Evolutionary conservation across 2,329 filamentous ascomycete genomes (phyloP).

Genomic region (Aspergillus pseudotamarii): DNA sequence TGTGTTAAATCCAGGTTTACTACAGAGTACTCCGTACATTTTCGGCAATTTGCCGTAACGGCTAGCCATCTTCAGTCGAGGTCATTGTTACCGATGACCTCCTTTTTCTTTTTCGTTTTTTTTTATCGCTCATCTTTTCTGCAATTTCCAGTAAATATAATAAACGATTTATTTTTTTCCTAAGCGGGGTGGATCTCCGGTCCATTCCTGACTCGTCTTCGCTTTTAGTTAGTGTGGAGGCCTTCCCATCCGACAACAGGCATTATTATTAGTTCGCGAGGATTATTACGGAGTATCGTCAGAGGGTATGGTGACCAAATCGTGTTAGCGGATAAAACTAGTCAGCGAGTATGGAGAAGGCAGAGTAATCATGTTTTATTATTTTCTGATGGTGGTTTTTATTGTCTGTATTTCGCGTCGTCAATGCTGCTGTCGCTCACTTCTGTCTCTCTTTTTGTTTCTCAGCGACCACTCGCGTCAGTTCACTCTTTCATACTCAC

Average conservation of each 20-base stretch:
- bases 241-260: neutral
- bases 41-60: slow-evolving; percentile 12
- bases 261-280: slow-evolving; percentile 9
- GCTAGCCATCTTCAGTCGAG: slow-evolving; percentile 11
- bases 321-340: slow-evolving; percentile 1
- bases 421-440: neutral
- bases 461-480: slow-evolving; percentile 22
- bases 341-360: slow-evolving; percentile 3
- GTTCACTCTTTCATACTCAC: slow-evolving; percentile 17
- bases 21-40: slow-evolving; percentile 3
- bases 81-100: slow-evolving; percentile 1
- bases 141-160: slow-evolving; percentile 6
- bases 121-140: neutral
- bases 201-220: slow-evolving; percentile 18
- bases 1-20: slow-evolving; percentile 10
- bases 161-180: slow-evolving; percentile 17
- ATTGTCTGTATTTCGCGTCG: slow-evolving; percentile 9
- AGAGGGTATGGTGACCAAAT: slow-evolving; percentile 2
- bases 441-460: slow-evolving; percentile 1
- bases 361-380: slow-evolving; percentile 10
- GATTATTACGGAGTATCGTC: slow-evolving; percentile 4
- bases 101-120: slow-evolving; percentile 3
- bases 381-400: slow-evolving; percentile 2
- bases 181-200: slow-evolving; percentile 19
- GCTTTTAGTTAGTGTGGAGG: slow-evolving; percentile 9